Percentiles rank a stretch among this genome's conserved stretches.
phyloP scores from a whole-genome alignment of 2,329 filamentous ascomycete genomes.

The Fusarium stilboides region DNA sequence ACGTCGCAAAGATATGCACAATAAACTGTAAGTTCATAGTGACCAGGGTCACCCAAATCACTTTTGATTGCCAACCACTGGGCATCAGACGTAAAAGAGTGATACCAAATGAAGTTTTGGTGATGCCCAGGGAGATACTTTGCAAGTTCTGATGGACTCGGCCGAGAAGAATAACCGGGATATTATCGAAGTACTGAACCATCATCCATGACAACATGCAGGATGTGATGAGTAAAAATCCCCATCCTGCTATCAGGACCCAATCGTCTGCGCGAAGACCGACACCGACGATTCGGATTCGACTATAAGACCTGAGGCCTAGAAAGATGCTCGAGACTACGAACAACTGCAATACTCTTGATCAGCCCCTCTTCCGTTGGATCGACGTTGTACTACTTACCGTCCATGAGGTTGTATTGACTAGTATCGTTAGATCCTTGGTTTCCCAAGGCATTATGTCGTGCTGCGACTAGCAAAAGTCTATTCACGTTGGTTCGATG shows the following conservation, averaged over 20 bases:
- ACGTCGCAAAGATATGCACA: not conserved
- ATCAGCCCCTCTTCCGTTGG: not conserved
- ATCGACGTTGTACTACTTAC: not conserved
- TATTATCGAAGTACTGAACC: not conserved
- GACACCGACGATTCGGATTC: not conserved
- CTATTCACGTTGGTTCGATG: not conserved
- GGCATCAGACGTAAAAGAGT: not conserved
- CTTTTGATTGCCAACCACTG: not conserved
- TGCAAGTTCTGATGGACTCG: not conserved
- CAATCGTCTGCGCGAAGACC: not conserved
- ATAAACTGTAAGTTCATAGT: not conserved
- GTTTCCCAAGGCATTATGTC: not conserved
- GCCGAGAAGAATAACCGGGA: not conserved
- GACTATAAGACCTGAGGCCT: not conserved
- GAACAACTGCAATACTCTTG: not conserved
- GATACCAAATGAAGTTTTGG: not conserved
- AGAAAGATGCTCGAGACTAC: not conserved
- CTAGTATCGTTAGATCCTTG: not conserved
- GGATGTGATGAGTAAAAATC: not conserved
- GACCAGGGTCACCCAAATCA: not conserved
- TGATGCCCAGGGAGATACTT: not conserved
- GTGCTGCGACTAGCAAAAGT: not conserved
- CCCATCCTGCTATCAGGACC: not conserved
- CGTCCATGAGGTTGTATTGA: not conserved
- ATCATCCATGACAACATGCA: not conserved